A percentile compares a stretch with the other conserved stretches of the same genome.
These are phyloP conservation scores for Galeopsis tetrahit DNA, from an alignment of 257 asterid species.

Conservation along the genomic window DNA sequence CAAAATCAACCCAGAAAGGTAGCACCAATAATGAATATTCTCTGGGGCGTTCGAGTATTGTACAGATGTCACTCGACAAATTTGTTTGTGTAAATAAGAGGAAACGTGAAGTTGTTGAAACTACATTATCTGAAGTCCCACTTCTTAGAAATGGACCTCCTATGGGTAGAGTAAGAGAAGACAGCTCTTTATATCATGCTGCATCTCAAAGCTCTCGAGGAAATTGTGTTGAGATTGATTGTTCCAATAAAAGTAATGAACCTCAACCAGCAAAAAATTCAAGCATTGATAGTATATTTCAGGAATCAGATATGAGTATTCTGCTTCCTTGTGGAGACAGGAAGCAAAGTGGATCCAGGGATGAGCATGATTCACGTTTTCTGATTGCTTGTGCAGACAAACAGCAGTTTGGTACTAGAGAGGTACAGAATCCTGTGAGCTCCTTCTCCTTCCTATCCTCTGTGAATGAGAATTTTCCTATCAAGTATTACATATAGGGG, in stretches of 20 bases:
- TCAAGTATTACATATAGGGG: conserved; percentile 7
- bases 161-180: conserved; percentile 43
- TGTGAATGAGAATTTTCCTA: conserved; percentile 9
- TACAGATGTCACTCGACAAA: conserved; percentile 76
- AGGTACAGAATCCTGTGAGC: conserved; percentile 46
- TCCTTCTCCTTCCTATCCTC: conserved; percentile 29
- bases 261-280: conserved; percentile 46
- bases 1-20: conserved; percentile 48
- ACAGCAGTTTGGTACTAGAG: conserved; percentile 37
- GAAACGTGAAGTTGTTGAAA: conserved; percentile 70
- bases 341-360: conserved; percentile 37
- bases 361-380: conserved; percentile 39
- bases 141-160: conserved; percentile 72
- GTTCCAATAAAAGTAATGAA: conserved; percentile 39
- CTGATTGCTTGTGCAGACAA: conserved; percentile 39
- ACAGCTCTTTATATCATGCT: conserved; percentile 40
- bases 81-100: conserved; percentile 78
- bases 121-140: conserved; percentile 80
- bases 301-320: conserved; percentile 42
- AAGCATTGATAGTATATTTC: conserved; percentile 35
- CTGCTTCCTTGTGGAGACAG: conserved; percentile 43
- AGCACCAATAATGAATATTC: conserved; percentile 33
- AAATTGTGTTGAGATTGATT: conserved; percentile 38
- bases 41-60: conserved; percentile 40
- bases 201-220: conserved; percentile 45